Evolutionary conservation across 306 rosid species (phyloP), one percentile per base, ranked within the genome.

Genomic region (Cucurbita maxima): DNA sequence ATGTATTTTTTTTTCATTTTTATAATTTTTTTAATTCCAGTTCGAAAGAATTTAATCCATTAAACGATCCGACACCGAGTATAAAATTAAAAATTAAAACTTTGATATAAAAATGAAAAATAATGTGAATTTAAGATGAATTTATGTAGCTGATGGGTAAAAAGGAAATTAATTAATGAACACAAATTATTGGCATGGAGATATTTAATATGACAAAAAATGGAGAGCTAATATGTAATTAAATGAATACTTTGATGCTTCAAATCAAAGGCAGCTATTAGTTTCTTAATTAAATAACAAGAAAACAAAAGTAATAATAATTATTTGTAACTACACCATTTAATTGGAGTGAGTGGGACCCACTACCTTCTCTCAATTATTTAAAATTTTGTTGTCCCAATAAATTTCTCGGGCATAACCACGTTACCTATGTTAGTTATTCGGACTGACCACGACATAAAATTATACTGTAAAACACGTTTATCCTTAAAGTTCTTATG

Each of bases 251-350:
- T 45, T 68, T 4, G 57, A 48, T 48, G 73, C 73, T 69, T 69
- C 43, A 69, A 48, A 69, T 69, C 44, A 69, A 69, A 30, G 58
- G 43, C 73, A 69, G 22, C 73, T 13, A 69, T 68, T 47, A 14
- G 19, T 25, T 68, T 45, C 13, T 68, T 68, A 68, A 68, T 68
- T 14, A 69, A 69, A 68, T 57, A 45, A 47, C 8, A 68, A 68
- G 7, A 47, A 22, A 48, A 48, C 13, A 13, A 51, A 9, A 48
- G 14, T 25, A 47, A 47, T 69, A 47, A 48, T 48, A 48, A 69
- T 69, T 69, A 22, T 69, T 14, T 47, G 43, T 20, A 47, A 48
- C 40, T 12, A 1, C 3, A 41, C 54, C 44, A n/a, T 43, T 66
- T 47, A 66, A 45, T 20, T 38, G 18, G 53, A 13, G 1, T n/a